phyloP scores from a whole-genome alignment of 2,329 filamentous ascomycete genomes.

The Exophiala dermatitidis region DNA sequence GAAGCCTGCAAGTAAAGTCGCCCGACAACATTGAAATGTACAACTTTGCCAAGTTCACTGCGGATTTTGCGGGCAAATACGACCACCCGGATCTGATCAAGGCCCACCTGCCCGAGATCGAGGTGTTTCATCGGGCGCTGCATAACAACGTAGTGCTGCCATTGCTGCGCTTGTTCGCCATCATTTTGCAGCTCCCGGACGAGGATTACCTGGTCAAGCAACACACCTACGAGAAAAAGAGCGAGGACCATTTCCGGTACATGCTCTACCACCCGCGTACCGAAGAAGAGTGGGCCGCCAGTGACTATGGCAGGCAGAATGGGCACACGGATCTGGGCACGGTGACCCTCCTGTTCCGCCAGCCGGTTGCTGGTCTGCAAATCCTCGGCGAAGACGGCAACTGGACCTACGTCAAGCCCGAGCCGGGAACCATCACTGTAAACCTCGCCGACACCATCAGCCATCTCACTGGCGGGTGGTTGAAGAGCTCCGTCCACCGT shows the following conservation, averaged over 20 bases:
- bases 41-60: conserved; percentile 53
- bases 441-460: conserved; percentile 46
- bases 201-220: conserved; percentile 51
- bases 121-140: conserved; percentile 45
- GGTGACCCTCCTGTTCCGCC: conserved; percentile 50
- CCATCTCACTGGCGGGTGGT: conserved; percentile 43
- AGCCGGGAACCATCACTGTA: conserved; percentile 44
- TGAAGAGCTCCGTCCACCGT: conserved; percentile 46
- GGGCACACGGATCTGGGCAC: conserved; percentile 53
- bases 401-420: conserved; percentile 45
- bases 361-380: conserved; percentile 51
- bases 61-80: conserved; percentile 35
- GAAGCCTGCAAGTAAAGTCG: conserved; percentile 25
- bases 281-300: conserved; percentile 40
- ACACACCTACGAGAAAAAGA: conserved; percentile 51
- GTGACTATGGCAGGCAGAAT: conserved; percentile 37
- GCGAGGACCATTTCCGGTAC: conserved; percentile 54
- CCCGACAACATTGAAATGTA: conserved; percentile 52
- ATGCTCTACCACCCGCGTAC: conserved; percentile 50
- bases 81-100: conserved; percentile 43
- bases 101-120: conserved; percentile 47
- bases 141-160: conserved; percentile 51
- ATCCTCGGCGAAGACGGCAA: conserved; percentile 39
- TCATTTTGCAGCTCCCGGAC: conserved; percentile 52
- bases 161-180: conserved; percentile 52